Percentiles rank a stretch among this genome's conserved stretches.
phyloP scores from a whole-genome alignment of 805 yeast species.

The Candida nemodendra region DNA sequence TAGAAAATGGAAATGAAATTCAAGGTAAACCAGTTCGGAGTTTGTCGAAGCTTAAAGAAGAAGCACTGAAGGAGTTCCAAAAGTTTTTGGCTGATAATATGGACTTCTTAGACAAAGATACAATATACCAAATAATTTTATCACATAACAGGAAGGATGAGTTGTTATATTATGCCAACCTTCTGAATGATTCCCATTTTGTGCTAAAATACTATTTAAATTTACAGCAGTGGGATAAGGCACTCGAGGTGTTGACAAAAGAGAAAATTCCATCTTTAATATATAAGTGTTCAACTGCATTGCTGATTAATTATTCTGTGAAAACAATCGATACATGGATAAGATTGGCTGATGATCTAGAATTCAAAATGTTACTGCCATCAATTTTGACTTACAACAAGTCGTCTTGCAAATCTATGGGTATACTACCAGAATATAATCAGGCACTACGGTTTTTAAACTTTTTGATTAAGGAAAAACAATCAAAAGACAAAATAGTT shows the following conservation, averaged over 20 bases:
- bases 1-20: conserved; percentile 9
- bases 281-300: conserved; percentile 66
- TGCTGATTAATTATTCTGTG: conserved; percentile 66
- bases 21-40: conserved; percentile 5
- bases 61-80: conserved; percentile 35
- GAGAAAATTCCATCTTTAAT: conserved; percentile 48
- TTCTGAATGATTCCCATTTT: conserved; percentile 65
- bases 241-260: conserved; percentile 56
- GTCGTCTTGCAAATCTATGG: conserved; percentile 32
- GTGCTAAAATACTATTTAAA: conserved; percentile 70
- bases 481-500: conserved; percentile 45
- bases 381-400: conserved; percentile 70
- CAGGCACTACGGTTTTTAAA: conserved; percentile 65
- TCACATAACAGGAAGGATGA: conserved; percentile 65
- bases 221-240: conserved; percentile 69
- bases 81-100: conserved; percentile 51
- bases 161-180: conserved; percentile 63
- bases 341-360: conserved; percentile 46
- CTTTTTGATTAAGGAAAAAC: conserved; percentile 47
- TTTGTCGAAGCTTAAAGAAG: conserved; percentile 32
- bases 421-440: conserved; percentile 47
- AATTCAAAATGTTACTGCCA: conserved; percentile 68
- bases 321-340: conserved; percentile 81
- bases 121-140: conserved; percentile 69
- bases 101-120: conserved; percentile 55